Evolutionary conservation across 2,329 filamentous ascomycete species (phyloP), one percentile per base, ranked within the genome.

Genomic region (Trichoderma breve): DNA sequence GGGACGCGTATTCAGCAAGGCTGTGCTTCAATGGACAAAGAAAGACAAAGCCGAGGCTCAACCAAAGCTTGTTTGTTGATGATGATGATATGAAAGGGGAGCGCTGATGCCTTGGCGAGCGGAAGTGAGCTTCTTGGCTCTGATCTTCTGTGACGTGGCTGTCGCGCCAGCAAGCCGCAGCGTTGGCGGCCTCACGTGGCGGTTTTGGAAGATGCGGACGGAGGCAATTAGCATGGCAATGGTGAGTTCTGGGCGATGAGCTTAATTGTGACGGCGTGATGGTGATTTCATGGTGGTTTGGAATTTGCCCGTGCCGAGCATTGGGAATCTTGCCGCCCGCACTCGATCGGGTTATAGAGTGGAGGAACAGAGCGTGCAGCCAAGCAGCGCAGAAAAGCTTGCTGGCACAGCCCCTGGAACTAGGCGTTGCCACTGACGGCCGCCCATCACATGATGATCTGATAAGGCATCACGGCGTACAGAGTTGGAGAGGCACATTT

Each of bases 161-260:
- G 53, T 60, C 26, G 58, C 53, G 65, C 34, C 53, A 60, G 36
- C 65, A 43, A 58, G 24, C 47, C 51, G 57, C 32, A 39, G 32
- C 32, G 47, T 53, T 53, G 69, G 69, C 61, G 53, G 69, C 69
- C 69, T 71, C 69, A 26, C 51, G 69, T 71, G 69, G 69, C 69
- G 61, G 69, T 14, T 71, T 36, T 47, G 61, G 9, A 47, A 15
- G 60, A 39, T 39, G n/a, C 26, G 21, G 47, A 71, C 18, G n/a
- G 39, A 69, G 36, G 36, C 65, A 9, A 68, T 43, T 57, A 32
- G 15, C 3, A n/a, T 60, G 53, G 65, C 65, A 3, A 58, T 30
- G 65, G 26, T 11, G 55, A 69, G 39, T 28, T 43, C 11, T 53
- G 63, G 30, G 34, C 21, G 15, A 62, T 24, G 34, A 62, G 58